Evolutionary conservation across 768 basidiomycete species (phyloP), one percentile per base, ranked within the genome.

Genomic region (Serendipita sp.): DNA sequence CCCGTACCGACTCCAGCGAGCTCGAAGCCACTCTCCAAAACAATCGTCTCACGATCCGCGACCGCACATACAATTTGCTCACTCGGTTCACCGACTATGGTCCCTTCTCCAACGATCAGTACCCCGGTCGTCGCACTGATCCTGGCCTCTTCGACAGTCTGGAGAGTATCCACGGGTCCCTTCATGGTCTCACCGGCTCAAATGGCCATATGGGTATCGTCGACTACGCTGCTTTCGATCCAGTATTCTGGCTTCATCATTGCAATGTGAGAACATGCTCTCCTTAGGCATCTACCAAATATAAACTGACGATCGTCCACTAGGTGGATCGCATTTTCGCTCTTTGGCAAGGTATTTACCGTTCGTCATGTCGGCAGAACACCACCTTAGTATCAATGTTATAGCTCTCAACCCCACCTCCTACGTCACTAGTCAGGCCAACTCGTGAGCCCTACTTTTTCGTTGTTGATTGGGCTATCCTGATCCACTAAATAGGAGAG

Each of bases 221-320:
- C 16, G 46, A 23, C 11, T 29, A 27, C 36, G 15, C 63, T 78
- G 80, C 72, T 0, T 79, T 80, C 65, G 81, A 82, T 67, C 79
- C 80, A 0, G 76, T 80, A 66, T 81, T 83, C 73, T 81, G 74
- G 70, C 68, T 82, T 66, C 81, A 82, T 66, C 81, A 83, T 67
- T 18, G 8, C 23, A 64, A 64, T 23, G 65, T 66, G 15, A 43
- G 62, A 50, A 27, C 3, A n/a, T 16, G 13, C 8, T 23, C 10
- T 2, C n/a, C 10, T 18, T 2, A n/a, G 44, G n/a, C 6, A 63
- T 15, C 46, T 48, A 4, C 16, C 18, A 2, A 3, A 8, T n/a
- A 29, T 18, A 27, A 29, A 18, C 13, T 40, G 40, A 5, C 13
- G 13, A 40, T 40, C 40, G 13, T 13, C 29, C 66, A 70, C 65